phyloP scores from a whole-genome alignment of 495 filamentous ascomycete genomes.

The Penicillium mononematosum region DNA sequence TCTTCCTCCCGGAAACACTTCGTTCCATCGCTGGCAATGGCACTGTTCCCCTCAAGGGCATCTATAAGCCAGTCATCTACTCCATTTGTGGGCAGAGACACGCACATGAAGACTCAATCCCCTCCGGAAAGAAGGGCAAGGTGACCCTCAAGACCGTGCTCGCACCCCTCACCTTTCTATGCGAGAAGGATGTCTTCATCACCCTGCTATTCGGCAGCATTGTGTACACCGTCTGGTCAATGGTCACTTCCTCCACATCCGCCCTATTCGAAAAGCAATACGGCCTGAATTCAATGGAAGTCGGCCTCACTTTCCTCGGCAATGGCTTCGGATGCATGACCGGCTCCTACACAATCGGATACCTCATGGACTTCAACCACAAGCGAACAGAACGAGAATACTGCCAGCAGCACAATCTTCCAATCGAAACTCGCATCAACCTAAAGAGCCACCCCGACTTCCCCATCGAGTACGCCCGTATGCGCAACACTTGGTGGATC shows the following conservation, averaged over 20 bases:
- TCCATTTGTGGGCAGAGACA: slow-evolving; percentile 33
- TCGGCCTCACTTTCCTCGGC: slow-evolving; percentile 44
- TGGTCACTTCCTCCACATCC: slow-evolving; percentile 50
- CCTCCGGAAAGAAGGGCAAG: slow-evolving; percentile 25
- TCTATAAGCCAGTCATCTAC: slow-evolving; percentile 41
- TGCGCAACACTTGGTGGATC: slow-evolving; percentile 48
- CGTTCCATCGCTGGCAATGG: slow-evolving; percentile 74
- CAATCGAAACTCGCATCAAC: slow-evolving; percentile 39
- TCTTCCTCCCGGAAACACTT: slow-evolving; percentile 68
- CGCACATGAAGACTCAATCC: slow-evolving; percentile 18
- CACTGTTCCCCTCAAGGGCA: slow-evolving; percentile 36
- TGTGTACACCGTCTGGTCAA: slow-evolving; percentile 51
- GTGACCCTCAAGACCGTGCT: slow-evolving; percentile 38
- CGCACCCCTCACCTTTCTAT: slow-evolving; percentile 40
- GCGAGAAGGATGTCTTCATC: slow-evolving; percentile 47
- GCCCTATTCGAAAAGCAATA: slow-evolving; percentile 38
- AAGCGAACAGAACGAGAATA: slow-evolving; percentile 38
- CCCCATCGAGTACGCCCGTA: slow-evolving; percentile 50
- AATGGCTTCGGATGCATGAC: slow-evolving; percentile 45
- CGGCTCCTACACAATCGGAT: slow-evolving; percentile 37
- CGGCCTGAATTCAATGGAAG: slow-evolving; percentile 33
- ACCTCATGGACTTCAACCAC: slow-evolving; percentile 45
- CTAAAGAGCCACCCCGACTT: slow-evolving; percentile 47
- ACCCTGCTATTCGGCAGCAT: slow-evolving; percentile 47
- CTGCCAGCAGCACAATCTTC: slow-evolving; percentile 38